Evolutionary conservation across 306 rosid species (phyloP), one percentile per base, ranked within the genome.

Genomic region (Quercus cerris): DNA sequence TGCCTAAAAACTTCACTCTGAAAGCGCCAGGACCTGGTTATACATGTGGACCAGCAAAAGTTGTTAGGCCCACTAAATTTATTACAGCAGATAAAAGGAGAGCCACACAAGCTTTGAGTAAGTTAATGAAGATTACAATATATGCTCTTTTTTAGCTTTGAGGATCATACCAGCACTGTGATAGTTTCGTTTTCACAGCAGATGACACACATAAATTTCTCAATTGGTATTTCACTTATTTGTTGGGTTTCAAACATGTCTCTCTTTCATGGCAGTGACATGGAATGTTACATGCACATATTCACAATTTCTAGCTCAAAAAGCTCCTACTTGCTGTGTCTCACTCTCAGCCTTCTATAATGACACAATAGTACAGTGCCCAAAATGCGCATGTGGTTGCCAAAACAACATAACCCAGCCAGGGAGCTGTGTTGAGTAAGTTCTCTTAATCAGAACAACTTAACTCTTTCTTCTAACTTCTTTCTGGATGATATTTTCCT

Each of bases 281-380:
- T 94, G 98, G 98, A 92, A 89, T 28, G 85, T 91, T 77, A 92
- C 97, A 1, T 94, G 98, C 85, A 86, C 94, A 58, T 94, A 91
- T 81, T 94, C 98, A 19, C 97, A 92, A 56, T 89, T 92, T 76
- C 87, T 94, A 57, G 97, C 98, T 77, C 88, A 88, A 31, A 85
- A 81, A 78, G 66, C 93, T 73, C 98, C 97, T 0, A 87, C 91
- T 69, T 94, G 98, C 77, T 94, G 97, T n/a, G 97, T 92, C 44
- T 88, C 97, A 5, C 88, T 94, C 46, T 94, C 97, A 33, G 85
- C 99, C 51, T 94, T 94, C 85, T 92, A 92, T 83, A 92, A 91
- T 8, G 89, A 91, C 73, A 92, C 94, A 2, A 74, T 94, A 75
- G 95, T 94, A 15, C 80, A 92, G 22, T 94, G 97, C 84, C 88